phyloP scores from a whole-genome alignment of 106 monocot species.

The Cymbidium sinense region DNA sequence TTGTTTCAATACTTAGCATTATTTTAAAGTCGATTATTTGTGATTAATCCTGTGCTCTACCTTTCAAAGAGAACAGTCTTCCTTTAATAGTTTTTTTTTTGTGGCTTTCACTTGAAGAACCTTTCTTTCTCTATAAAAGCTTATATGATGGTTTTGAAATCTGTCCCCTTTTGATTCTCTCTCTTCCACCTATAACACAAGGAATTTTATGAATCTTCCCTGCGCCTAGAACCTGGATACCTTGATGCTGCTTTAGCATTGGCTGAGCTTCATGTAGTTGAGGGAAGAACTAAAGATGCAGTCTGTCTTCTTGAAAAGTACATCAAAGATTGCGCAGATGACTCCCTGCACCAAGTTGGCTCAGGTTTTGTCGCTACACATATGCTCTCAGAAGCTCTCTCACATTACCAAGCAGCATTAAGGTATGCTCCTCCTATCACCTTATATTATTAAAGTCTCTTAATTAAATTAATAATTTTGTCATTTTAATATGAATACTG shows the following conservation, averaged over 20 bases:
- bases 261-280: conserved; percentile 84
- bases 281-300: conserved; percentile 86
- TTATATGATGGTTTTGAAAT: neutral
- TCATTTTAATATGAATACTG: neutral
- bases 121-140: neutral
- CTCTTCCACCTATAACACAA: conserved; percentile 20
- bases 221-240: conserved; percentile 83
- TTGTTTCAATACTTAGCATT: no score
- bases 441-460: neutral
- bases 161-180: neutral
- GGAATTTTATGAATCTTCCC: conserved; percentile 97
- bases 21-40: neutral
- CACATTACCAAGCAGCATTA: conserved; percentile 91
- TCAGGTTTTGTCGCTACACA: conserved; percentile 94
- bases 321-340: conserved; percentile 91
- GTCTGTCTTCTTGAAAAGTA: conserved; percentile 87
- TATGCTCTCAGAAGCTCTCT: conserved; percentile 82
- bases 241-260: conserved; percentile 84
- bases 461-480: neutral
- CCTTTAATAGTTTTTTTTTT: neutral
- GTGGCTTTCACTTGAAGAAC: neutral
- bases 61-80: neutral
- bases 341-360: conserved; percentile 93
- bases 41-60: neutral
- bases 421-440: conserved; percentile 29